These are phyloP conservation scores for Neofusicoccum ribis DNA, from an alignment of 2,329 filamentous ascomycete genomes.

Conservation along the genomic window DNA sequence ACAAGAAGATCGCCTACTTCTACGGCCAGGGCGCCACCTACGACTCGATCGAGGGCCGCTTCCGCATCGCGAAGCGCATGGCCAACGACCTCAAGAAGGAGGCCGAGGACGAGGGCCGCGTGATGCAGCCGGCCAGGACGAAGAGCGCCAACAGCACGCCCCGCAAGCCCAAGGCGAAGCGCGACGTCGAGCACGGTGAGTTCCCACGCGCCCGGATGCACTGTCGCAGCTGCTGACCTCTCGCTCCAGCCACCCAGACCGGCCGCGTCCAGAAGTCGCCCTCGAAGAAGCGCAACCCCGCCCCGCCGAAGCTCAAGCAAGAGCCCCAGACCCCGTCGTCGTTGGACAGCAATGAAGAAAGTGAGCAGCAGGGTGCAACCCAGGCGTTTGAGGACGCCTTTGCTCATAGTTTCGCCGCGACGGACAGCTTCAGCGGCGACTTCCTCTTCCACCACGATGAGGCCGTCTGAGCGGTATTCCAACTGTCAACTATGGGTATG, in stretches of 20 bases:
- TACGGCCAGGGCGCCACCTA: constrained; percentile 51
- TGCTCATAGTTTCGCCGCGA: not conserved
- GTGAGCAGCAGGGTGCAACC: not conserved
- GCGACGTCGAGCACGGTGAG: not conserved
- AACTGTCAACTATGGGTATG: too few relatives aligned
- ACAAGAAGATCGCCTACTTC: constrained; percentile 43
- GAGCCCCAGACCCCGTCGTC: constrained; percentile 6
- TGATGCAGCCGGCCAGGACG: constrained; percentile 18
- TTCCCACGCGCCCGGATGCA: too few relatives aligned
- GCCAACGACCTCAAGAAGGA: constrained; percentile 39
- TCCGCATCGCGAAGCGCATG: constrained; percentile 47
- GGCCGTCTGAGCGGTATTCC: too few relatives aligned
- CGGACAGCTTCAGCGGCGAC: not conserved
- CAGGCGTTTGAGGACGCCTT: not conserved
- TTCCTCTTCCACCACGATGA: not conserved
- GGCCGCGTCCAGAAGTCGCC: constrained; percentile 9
- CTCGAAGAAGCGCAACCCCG: constrained; percentile 2
- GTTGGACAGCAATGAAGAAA: not conserved
- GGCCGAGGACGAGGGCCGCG: constrained; percentile 21
- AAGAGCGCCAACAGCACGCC: constrained; percentile 21
- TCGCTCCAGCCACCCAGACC: not conserved
- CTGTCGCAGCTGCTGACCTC: too few relatives aligned
- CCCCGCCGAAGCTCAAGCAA: constrained; percentile 3
- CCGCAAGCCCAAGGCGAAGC: constrained; percentile 24
- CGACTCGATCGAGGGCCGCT: constrained; percentile 48